A percentile compares a stretch with the other conserved stretches of the same genome.
phyloP scores from a whole-genome alignment of 768 basidiomycete species.

The Pseudohyphozyma bogoriensis region DNA sequence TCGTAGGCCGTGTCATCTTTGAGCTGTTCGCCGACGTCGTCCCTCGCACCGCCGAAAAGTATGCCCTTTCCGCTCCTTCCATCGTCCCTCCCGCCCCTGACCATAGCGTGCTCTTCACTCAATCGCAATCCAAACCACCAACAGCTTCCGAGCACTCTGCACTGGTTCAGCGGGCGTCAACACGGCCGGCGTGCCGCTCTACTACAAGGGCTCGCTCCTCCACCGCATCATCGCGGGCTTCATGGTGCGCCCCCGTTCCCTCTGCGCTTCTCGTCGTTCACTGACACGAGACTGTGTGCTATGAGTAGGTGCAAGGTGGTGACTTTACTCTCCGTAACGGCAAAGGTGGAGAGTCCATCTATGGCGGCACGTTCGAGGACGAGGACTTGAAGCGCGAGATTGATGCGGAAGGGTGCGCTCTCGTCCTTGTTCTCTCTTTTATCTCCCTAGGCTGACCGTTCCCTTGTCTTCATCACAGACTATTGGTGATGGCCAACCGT shows the following conservation, averaged over 20 bases:
- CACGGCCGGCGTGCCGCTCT: constrained; percentile 56
- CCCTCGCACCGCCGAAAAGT: constrained; percentile 78
- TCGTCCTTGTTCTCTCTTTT: too few species aligned
- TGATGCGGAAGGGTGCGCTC: constrained; percentile 51
- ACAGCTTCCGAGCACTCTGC: constrained; percentile 72
- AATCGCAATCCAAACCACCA: constrained; percentile 4
- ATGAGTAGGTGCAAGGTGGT: constrained; percentile 33
- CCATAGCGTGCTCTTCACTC: background rate
- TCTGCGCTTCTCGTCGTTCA: background rate
- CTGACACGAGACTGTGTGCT: too few species aligned
- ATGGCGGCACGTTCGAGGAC: constrained; percentile 63
- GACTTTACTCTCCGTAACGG: constrained; percentile 75
- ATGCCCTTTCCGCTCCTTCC: constrained; percentile 25
- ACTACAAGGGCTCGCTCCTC: constrained; percentile 56
- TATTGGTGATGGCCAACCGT: constrained; percentile 84
- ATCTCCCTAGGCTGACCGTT: too few species aligned
- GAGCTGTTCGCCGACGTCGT: constrained; percentile 64
- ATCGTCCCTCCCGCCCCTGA: background rate
- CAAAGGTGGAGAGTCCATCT: constrained; percentile 71
- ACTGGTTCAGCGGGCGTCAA: constrained; percentile 78
- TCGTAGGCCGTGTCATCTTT: constrained; percentile 36
- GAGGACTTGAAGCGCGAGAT: constrained; percentile 59
- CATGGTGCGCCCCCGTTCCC: constrained; percentile 56
- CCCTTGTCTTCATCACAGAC: too few species aligned
- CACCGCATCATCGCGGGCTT: constrained; percentile 70